Conservation (phyloP, 2,329 filamentous ascomycete species). For the Hymenoscyphus occultus region DNA sequence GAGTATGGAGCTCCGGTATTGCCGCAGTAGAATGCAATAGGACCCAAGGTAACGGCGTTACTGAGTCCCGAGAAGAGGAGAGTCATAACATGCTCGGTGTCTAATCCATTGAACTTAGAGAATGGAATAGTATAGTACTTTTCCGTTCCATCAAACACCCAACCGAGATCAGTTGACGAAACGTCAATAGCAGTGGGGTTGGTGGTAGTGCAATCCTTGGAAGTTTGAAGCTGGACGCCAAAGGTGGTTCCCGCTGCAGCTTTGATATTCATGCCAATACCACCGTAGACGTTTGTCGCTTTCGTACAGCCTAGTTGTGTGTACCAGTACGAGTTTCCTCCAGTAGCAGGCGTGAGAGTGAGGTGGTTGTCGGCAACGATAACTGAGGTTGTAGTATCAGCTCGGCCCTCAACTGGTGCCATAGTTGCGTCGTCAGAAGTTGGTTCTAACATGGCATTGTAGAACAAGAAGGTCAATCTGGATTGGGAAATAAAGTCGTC, state of each 20-base stretch:
- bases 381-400: conserved; percentile 42
- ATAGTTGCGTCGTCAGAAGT: conserved; percentile 57
- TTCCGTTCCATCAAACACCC: conserved; percentile 59
- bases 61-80: conserved; percentile 50
- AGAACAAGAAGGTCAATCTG: conserved; percentile 57
- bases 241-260: conserved; percentile 51
- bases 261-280: conserved; percentile 54
- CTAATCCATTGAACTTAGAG: conserved; percentile 48
- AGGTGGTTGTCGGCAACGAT: conserved; percentile 51
- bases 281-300: conserved; percentile 49
- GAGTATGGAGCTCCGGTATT: conserved; percentile 47
- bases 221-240: conserved; percentile 49
- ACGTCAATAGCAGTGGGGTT: conserved; percentile 31
- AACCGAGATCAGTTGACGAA: conserved; percentile 49
- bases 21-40: conserved; percentile 58
- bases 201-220: conserved; percentile 39
- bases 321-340: conserved; percentile 55
- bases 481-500: conserved; percentile 63
- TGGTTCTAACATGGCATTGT: conserved; percentile 55
- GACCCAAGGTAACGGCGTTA: conserved; percentile 50
- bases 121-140: conserved; percentile 58
- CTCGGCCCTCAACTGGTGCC: conserved; percentile 30
- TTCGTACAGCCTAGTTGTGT: conserved; percentile 54
- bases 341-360: conserved; percentile 47
- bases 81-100: conserved; percentile 50